Conservation (phyloP, 2,329 filamentous ascomycete genomes). For the Fusarium equiseti region DNA sequence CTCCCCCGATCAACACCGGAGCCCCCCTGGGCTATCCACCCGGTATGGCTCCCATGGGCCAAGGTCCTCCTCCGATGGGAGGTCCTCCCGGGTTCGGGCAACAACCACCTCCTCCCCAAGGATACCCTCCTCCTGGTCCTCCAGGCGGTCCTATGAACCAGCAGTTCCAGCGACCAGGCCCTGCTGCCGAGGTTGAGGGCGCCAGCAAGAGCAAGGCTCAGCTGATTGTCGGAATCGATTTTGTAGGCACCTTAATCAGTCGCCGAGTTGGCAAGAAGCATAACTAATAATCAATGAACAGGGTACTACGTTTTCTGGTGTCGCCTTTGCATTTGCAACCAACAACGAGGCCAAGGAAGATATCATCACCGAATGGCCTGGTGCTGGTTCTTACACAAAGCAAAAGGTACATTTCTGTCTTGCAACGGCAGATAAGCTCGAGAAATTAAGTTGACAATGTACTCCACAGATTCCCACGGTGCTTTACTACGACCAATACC, state of each 20-base stretch:
- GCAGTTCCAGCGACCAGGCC: conserved; percentile 59
- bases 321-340: conserved; percentile 96
- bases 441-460: conserved; percentile 24
- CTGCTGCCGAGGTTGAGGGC: conserved; percentile 83
- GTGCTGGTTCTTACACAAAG: conserved; percentile 96
- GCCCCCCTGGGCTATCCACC: conserved; percentile 72
- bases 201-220: conserved; percentile 93
- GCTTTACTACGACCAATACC: conserved; percentile 99
- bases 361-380: conserved; percentile 99
- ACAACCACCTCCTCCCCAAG: conserved; percentile 53
- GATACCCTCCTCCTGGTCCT: conserved; percentile 60
- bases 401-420: conserved; percentile 79
- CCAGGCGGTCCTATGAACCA: conserved; percentile 57
- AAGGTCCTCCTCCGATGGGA: conserved; percentile 58
- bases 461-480: conserved; percentile 88
- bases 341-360: conserved; percentile 98
- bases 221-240: conserved; percentile 98
- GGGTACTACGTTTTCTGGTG: conserved; percentile 98
- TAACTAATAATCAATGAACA: conserved; percentile 53
- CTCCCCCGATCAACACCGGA: conserved; percentile 75
- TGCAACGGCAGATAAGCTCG: not conserved
- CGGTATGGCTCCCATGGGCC: conserved; percentile 59
- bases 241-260: conserved; percentile 69
- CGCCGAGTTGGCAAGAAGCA: not conserved
- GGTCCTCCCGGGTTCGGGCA: conserved; percentile 55